Evolutionary conservation across 768 basidiomycete species (phyloP).

Genomic region (Butyriboletus loyo): DNA sequence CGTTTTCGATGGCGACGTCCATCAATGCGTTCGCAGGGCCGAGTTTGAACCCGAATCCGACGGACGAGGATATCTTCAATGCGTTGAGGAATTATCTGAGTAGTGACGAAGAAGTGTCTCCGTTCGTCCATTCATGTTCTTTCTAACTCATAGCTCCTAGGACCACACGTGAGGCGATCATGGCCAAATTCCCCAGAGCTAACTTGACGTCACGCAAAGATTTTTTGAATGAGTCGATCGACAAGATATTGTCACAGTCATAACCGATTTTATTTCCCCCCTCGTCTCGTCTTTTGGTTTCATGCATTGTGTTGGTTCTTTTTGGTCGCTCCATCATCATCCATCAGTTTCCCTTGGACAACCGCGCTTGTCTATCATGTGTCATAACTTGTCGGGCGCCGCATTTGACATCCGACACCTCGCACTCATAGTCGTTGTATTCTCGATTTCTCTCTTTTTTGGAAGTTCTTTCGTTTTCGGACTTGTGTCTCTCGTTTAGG

Average conservation of each 20-base stretch:
- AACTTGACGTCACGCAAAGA: conserved; percentile 80
- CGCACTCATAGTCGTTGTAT: background rate
- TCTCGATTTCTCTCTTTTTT: background rate
- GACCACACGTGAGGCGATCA: conserved; percentile 87
- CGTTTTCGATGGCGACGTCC: conserved; percentile 85
- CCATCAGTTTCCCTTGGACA: too few relatives aligned
- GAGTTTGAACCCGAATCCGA: conserved; percentile 74
- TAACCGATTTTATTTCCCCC: too few relatives aligned
- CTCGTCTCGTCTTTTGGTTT: too few relatives aligned
- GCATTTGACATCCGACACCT: too few relatives aligned
- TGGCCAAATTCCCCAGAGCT: conserved; percentile 89
- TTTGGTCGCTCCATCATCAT: too few relatives aligned
- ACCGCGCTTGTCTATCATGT: background rate
- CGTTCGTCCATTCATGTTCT: conserved; percentile 3
- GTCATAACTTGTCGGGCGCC: background rate
- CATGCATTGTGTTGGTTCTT: too few relatives aligned
- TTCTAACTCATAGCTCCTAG: conserved; percentile 35
- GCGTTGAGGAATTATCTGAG: conserved; percentile 85
- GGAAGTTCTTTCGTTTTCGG: background rate
- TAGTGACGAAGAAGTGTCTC: conserved; percentile 90
- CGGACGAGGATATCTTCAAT: conserved; percentile 80
- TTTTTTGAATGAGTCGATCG: conserved; percentile 93
- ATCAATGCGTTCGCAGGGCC: conserved; percentile 81
- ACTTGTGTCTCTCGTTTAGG: background rate
- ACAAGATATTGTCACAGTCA: conserved; percentile 84